Base-by-base conservation (phyloP, 1,284 basidiomycete genomes). In the Puccinia polysora region DNA sequence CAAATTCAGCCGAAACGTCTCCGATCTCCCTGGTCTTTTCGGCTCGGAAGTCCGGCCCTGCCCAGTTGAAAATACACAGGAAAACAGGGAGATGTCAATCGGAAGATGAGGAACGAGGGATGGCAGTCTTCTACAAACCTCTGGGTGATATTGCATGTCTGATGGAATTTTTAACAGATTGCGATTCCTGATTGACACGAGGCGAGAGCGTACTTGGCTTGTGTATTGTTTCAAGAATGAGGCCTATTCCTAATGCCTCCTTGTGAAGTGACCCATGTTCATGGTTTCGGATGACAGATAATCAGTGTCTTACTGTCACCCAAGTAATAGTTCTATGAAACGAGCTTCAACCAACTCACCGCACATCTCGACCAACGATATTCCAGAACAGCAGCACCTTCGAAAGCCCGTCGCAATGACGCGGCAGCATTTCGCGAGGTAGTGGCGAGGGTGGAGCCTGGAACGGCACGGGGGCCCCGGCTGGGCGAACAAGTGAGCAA, bases 21-120 rank as follows among this genome's bases (percentile, higher is more conserved):
- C 38, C 20, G 8, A 65, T 43, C 15, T 38, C n/a, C 23, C n/a
- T 34, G 38, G 34, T 36, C 23, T 15, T 45, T 18, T 67, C 20
- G 34, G 50, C 18, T 55, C 55, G 64, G 38, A 67, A 40, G 55
- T 67, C 64, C 23, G 64, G 64, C 7, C 64, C 64, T 67, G 38
- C 20, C 4, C 55, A 30, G 55, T 23, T 56, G 7, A 15, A 20
- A 65, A 10, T 38, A 40, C 3, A 58, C 23, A n/a, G 10, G 34
- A 36, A 20, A 36, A 15, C 28, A 6, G 36, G 10, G 45, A 25
- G 47, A 23, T 18, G 30, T 15, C 47, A 47, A 50, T 47, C 36
- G 25, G 43, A 38, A 14, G 12, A 34, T 18, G 30, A 5, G 20
- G 50, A 28, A 25, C 38, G 20, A 30, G 20, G 28, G 25, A 2